phyloP scores from a whole-genome alignment of 2,329 filamentous ascomycete species.

The Pyrenophora graminea region DNA sequence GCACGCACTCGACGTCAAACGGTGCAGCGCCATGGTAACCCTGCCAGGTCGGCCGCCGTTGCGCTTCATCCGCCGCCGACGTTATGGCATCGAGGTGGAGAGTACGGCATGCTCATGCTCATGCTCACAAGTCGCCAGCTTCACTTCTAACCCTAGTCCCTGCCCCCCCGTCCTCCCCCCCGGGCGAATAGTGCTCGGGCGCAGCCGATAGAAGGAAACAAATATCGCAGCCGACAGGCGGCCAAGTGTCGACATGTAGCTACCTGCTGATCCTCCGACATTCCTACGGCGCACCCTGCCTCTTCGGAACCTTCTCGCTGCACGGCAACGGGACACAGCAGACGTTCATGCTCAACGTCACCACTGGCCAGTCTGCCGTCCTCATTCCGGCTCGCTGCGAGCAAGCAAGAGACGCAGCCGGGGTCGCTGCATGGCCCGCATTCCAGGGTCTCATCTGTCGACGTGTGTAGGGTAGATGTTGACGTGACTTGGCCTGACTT shows the following conservation, averaged over 20 bases:
- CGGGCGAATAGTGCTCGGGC: constrained; percentile 19
- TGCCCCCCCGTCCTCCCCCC: constrained; percentile 9
- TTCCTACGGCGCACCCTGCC: constrained; percentile 11
- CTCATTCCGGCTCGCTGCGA: constrained; percentile 12
- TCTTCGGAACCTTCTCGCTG: constrained; percentile 26
- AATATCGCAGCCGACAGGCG: constrained; percentile 11
- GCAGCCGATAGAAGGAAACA: constrained; percentile 16
- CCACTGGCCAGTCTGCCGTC: constrained; percentile 4
- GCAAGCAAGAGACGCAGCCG: constrained; percentile 21
- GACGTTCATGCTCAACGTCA: constrained; percentile 23
- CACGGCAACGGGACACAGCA: constrained; percentile 33
- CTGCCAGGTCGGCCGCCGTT: constrained; percentile 1
- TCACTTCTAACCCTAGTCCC: constrained; percentile 17
- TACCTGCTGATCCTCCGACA: constrained; percentile 12
- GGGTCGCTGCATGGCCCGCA: constrained; percentile 25
- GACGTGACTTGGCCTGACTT: too few relatives aligned
- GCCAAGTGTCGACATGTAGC: constrained; percentile 8
- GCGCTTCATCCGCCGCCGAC: constrained; percentile 9
- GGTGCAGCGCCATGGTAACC: background rate
- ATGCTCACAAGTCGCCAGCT: constrained; percentile 10
- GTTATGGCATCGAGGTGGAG: constrained; percentile 4
- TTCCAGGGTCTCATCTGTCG: constrained; percentile 22
- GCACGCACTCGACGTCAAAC: too few relatives aligned
- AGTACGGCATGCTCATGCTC: background rate
- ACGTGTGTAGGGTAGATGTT: too few relatives aligned